Conservation (phyloP, 306 rosid genomes). For the Fragaria iinumae region DNA sequence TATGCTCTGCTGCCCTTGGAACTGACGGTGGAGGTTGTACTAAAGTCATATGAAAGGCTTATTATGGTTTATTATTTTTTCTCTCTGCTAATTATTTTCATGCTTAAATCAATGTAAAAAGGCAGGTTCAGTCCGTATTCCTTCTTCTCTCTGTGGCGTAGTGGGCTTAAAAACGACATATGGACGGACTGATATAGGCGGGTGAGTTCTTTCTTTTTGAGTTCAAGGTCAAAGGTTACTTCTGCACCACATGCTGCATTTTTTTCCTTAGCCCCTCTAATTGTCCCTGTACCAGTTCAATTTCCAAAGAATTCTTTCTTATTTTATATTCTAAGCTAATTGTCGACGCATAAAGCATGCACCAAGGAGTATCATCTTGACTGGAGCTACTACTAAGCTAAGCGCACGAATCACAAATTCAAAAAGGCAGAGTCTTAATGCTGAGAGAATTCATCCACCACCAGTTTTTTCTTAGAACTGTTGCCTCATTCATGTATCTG, state of each 20-base stretch:
- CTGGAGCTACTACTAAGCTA: not conserved
- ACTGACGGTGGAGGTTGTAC: conserved; percentile 96
- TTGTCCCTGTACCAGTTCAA: not conserved
- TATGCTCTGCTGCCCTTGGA: conserved; percentile 94
- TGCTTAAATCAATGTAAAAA: conserved; percentile 29
- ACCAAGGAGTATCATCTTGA: not conserved
- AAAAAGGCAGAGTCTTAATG: not conserved
- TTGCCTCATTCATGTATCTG: not conserved
- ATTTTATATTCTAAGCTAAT: not conserved
- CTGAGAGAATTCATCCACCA: not conserved
- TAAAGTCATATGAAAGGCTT: conserved; percentile 12
- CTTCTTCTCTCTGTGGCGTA: conserved; percentile 94
- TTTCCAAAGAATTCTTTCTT: not conserved
- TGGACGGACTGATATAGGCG: conserved; percentile 70
- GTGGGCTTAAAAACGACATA: conserved; percentile 90
- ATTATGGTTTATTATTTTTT: conserved; percentile 10
- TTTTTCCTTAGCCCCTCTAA: not conserved
- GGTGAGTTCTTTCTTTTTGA: conserved; percentile 53
- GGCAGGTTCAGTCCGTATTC: conserved; percentile 95
- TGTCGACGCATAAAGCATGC: not conserved
- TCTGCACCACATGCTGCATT: conserved; percentile 1
- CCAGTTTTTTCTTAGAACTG: not conserved
- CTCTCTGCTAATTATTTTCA: conserved; percentile 15
- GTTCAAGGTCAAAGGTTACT: conserved; percentile 7
- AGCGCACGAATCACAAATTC: not conserved